A percentile compares a stretch with the other conserved stretches of the same genome.
These are phyloP conservation scores for Candida pseudofarinosa DNA, from an alignment of 805 yeast species.

Conservation along the genomic window DNA sequence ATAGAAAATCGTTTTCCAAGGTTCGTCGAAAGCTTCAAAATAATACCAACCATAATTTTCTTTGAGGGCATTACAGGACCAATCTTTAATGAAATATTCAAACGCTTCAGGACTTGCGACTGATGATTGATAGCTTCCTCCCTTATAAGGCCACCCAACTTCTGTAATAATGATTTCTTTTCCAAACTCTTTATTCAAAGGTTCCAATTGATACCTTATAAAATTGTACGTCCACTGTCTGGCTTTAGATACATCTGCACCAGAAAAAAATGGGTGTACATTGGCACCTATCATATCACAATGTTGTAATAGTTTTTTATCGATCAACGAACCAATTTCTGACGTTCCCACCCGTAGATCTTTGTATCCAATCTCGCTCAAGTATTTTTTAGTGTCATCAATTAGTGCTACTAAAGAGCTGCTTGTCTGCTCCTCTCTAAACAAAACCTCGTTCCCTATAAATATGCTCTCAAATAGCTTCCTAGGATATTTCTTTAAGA, in stretches of 20 bases:
- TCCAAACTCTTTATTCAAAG: constrained; percentile 22
- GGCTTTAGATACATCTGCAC: constrained; percentile 45
- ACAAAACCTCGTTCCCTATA: constrained; percentile 63
- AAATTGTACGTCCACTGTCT: constrained; percentile 52
- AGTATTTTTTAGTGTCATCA: constrained; percentile 34
- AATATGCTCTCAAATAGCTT: constrained; percentile 46
- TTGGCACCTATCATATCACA: constrained; percentile 62
- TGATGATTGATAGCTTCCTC: constrained; percentile 47
- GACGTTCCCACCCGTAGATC: constrained; percentile 59
- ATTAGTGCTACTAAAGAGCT: constrained; percentile 40
- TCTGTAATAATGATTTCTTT: constrained; percentile 49
- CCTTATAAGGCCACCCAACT: constrained; percentile 70
- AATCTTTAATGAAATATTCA: constrained; percentile 46
- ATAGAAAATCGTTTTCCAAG: constrained; percentile 58
- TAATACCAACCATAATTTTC: constrained; percentile 48
- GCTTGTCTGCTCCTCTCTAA: constrained; percentile 44
- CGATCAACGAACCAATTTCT: constrained; percentile 50
- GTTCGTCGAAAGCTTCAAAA: constrained; percentile 71
- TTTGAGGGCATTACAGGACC: constrained; percentile 45
- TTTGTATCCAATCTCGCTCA: constrained; percentile 25
- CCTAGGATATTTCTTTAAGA: constrained; percentile 43
- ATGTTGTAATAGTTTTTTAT: constrained; percentile 30
- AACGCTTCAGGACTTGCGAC: constrained; percentile 42
- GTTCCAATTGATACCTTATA: constrained; percentile 40
- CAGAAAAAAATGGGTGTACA: constrained; percentile 67